phyloP scores from a whole-genome alignment of 352 stramenopile genomes.

The Pythium aristosporum region DNA sequence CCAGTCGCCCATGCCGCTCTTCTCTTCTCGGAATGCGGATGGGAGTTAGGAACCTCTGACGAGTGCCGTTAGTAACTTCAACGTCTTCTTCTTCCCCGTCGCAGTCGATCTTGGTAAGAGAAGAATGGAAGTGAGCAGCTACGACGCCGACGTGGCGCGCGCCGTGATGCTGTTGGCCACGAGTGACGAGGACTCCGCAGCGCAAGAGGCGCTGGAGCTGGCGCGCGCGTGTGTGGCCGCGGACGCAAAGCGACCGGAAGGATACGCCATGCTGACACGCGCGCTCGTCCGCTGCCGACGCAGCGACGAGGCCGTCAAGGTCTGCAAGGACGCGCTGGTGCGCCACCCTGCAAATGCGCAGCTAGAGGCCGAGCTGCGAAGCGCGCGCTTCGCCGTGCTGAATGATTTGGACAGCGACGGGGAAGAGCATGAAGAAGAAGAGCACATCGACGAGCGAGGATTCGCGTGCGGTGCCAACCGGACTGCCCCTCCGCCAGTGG shows the following conservation, averaged over 20 bases:
- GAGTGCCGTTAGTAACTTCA: conserved; percentile 5
- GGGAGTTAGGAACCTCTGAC: background rate
- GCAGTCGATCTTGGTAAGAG: background rate
- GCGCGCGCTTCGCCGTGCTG: conserved; percentile 55
- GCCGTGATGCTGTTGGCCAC: conserved; percentile 5
- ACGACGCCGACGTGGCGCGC: conserved; percentile 22
- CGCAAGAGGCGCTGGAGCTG: background rate
- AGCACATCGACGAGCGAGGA: background rate
- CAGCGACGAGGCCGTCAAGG: conserved; percentile 23
- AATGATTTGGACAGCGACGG: conserved; percentile 42
- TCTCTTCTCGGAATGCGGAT: background rate
- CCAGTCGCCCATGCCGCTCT: conserved; percentile 9
- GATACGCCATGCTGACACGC: conserved; percentile 12
- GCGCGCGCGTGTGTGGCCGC: conserved; percentile 17
- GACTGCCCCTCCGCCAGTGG: background rate
- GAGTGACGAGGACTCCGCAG: background rate
- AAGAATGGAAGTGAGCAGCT: conserved; percentile 41
- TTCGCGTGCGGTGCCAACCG: background rate
- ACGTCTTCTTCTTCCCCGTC: conserved; percentile 1
- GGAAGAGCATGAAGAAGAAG: conserved; percentile 32
- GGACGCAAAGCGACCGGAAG: conserved; percentile 13
- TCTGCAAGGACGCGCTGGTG: conserved; percentile 31
- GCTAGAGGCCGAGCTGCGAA: conserved; percentile 44
- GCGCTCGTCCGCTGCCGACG: conserved; percentile 8
- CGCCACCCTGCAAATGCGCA: conserved; percentile 36